These are phyloP conservation scores for Blastobotrys serpentis DNA, from an alignment of 1,139 yeast genomes.

Conservation along the genomic window DNA sequence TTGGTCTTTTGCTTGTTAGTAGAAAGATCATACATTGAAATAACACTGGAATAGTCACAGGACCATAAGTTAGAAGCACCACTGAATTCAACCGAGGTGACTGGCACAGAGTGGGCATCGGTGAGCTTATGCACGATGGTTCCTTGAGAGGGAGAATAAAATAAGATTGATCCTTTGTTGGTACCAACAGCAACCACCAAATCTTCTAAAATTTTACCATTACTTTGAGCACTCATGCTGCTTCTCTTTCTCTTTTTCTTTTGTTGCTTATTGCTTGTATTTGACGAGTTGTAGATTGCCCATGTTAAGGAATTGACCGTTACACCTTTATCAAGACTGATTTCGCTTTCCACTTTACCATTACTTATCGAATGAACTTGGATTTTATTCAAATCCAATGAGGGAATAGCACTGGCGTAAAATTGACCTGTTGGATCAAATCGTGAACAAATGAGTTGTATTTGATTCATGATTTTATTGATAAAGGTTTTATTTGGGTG, in stretches of 20 bases:
- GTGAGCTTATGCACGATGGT: constrained; percentile 52
- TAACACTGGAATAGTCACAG: constrained; percentile 59
- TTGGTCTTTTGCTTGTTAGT: constrained; percentile 41
- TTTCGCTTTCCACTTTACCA: constrained; percentile 25
- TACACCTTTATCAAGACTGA: constrained; percentile 53
- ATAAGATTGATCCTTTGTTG: constrained; percentile 59
- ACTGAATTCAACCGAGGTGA: constrained; percentile 54
- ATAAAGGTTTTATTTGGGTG: constrained; percentile 9
- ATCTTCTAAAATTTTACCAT: constrained; percentile 33
- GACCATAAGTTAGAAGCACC: constrained; percentile 48
- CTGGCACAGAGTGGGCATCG: constrained; percentile 52
- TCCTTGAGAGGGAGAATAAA: constrained; percentile 68
- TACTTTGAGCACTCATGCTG: constrained; percentile 19
- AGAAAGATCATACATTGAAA: constrained; percentile 63
- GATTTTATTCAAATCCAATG: constrained; percentile 72
- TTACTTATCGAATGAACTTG: constrained; percentile 44
- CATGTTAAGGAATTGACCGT: constrained; percentile 57
- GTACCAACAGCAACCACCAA: constrained; percentile 61
- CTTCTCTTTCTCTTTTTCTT: constrained; percentile 38
- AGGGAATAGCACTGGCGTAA: constrained; percentile 66
- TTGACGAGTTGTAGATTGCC: constrained; percentile 38
- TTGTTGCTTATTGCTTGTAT: constrained; percentile 22
- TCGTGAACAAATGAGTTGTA: constrained; percentile 32
- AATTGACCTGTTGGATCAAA: constrained; percentile 59
- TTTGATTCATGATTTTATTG: constrained; percentile 17